Evolutionary conservation across 2,329 filamentous ascomycete species (phyloP), one percentile per base, ranked within the genome.

Genomic region (Aquanectria penicillioides): DNA sequence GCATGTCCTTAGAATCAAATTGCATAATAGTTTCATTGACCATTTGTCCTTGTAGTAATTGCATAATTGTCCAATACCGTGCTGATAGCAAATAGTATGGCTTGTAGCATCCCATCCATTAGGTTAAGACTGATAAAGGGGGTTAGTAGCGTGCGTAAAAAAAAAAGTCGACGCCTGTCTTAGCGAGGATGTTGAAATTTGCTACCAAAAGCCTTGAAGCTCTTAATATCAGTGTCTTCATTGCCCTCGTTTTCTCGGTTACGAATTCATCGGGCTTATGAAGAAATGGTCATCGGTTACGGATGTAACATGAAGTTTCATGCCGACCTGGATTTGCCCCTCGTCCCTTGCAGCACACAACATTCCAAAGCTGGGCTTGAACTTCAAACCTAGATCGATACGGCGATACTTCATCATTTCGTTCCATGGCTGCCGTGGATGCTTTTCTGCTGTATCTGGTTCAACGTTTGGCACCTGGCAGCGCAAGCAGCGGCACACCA

Each of bases 281-380:
- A 72, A 72, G 47, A 69, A 68, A 47, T 89, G 87, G 50, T 82
- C 74, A 34, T 79, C 77, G 43, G 86, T 89, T 62, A 83, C 82
- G 67, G 83, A 81, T 59, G 81, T 73, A 3, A 88, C 83, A 66
- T 87, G 82, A 57, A 89, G 74, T 66, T 73, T 78, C 80, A 85
- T 86, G 0, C 87, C 87, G 10, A 89, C 82, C 55, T 78, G 77
- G 9, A 89, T 68, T 43, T 75, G 70, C 0, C 84, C 85, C 61
- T 87, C 83, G 37, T 76, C 78, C 59, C 81, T 77, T 13, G 87
- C 86, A 49, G 84, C 83, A 69, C 85, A 83, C 67, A 89, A 70
- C 87, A 89, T 89, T 2, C 87, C 87, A 77, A 89, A 89, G 64
- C 86, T 88, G 34, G 87, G 87, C 75, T 89, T 89, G 62, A 78